Evolutionary conservation across 2,329 filamentous ascomycete species (phyloP), one percentile per base, ranked within the genome.

Genomic region (Cephalotrichum gorgonifer): DNA sequence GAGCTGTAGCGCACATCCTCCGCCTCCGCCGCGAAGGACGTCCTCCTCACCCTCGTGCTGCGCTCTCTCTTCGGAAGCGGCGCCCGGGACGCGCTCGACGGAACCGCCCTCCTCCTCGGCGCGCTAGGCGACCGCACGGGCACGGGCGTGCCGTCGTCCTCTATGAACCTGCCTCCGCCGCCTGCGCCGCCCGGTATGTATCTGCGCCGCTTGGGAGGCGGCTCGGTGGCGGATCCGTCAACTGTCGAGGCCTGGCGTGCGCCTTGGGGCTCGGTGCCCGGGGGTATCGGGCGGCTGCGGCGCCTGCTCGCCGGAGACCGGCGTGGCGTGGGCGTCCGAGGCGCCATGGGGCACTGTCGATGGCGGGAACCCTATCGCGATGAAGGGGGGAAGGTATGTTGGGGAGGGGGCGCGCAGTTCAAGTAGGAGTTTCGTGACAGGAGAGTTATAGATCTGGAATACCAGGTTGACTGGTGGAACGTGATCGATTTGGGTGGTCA

Each of bases 121-220:
- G 54, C 53, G 35, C 45, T 41, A 6, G 47, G 47, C 15, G 39
- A 17, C 20, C 35, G 22, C 25, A 50, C 49, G 3, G 60, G 51
- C 11, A 75, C 72, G 39, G 75, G 75, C 39, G 75, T 77, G 47
- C 78, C 77, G 50, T 88, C 79, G 50, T 83, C 75, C 56, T 94
- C 87, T 31, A 93, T 73, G 64, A 89, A 95, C 61, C 89, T 75
- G 20, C 89, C 88, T 51, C 89, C 88, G 43, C 89, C 89, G 35
- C 88, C 88, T 51, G 88, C 85, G 3, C 88, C 89, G 44, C 89
- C 89, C 30, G 91, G 88, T 44, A 94, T 78, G 68, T 95, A 96
- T 65, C 81, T 78, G 56, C 83, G 76, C 61, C 78, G 79, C 67
- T 88, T 89, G 1, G 73, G 73, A 12, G 84, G 81, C 25, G 83